Evolutionary conservation across 75 land plant species (phyloP), one percentile per base, ranked within the genome.

Genomic region (Pseudotsuga menziesii): DNA sequence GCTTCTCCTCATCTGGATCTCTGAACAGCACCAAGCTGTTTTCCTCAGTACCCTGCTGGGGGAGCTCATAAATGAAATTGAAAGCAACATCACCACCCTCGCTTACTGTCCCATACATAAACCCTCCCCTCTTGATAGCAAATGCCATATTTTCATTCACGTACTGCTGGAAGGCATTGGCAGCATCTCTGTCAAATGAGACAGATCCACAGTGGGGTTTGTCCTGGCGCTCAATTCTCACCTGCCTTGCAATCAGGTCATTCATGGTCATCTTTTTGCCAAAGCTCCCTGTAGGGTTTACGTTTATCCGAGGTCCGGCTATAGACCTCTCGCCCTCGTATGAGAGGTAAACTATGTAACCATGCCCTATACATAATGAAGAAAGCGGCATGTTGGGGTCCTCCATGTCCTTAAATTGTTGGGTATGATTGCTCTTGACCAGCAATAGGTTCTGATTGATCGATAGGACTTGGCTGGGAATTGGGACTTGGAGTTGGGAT

Each of bases 181-280:
- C 99, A 3, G 93, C 89, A 64, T 84, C 92, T 9, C 99, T 88
- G 48, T 94, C 99, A 78, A 96, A 96, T 19, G 97, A 93, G 36
- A 88, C 87, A 22, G 52, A 44, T 8, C 86, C 69, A 48, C 76
- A 81, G 76, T 94, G 89, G 78, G 85, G 94, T 27, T 71, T 78
- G 54, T 96, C 97, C 83, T 96, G 99, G 7, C 98, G 89, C 73
- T 90, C 81, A 58, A 96, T 83, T n/a, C 97, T 80, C 79, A 88
- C 88, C 84, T 96, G 99, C 72, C 85, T 81, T n/a, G 99, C 97
- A 61, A 96, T 91, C 16, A 96, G 85, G 73, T 96, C 99, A 59
- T 96, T 90, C 87, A 96, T 92, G 58, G 99, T 96, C 99, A 96
- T 96, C 87, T 88, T 96, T 72, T 82, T 84, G 60, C 97, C 99